Percentiles rank a stretch among this genome's conserved stretches.
These are phyloP conservation scores for Neospermospora avenae DNA, from an alignment of 2,329 filamentous ascomycete genomes.

Conservation along the genomic window DNA sequence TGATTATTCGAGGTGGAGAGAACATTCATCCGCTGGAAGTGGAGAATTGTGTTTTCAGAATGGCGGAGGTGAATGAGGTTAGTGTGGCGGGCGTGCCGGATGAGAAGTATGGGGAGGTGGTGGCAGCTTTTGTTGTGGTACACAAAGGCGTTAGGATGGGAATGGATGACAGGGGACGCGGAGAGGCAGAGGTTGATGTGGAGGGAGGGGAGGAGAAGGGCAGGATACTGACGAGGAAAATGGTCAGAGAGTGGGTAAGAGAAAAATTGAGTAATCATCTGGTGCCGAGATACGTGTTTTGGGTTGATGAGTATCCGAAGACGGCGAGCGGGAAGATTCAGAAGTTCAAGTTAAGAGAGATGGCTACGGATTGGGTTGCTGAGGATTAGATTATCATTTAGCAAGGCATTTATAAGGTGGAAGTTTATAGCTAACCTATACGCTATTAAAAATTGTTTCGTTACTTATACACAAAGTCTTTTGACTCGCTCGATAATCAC, in stretches of 20 bases:
- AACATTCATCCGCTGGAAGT: conserved; percentile 95
- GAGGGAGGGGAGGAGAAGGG: conserved; percentile 5
- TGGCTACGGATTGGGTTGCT: conserved; percentile 38
- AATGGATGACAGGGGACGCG: conserved; percentile 31
- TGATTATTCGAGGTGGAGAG: conserved; percentile 92
- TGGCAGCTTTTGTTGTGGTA: conserved; percentile 76
- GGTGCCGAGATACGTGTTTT: conserved; percentile 88
- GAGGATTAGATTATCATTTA: conserved; percentile 26
- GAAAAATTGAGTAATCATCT: conserved; percentile 68
- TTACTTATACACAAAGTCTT: no score
- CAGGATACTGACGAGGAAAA: conserved; percentile 48
- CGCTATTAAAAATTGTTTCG: no score
- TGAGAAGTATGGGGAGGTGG: conserved; percentile 78
- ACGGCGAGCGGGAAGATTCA: conserved; percentile 96
- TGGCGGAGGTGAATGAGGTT: conserved; percentile 68
- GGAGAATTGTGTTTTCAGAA: conserved; percentile 79
- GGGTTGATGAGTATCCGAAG: conserved; percentile 81
- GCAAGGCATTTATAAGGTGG: no score
- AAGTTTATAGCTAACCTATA: no score
- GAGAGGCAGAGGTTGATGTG: conserved; percentile 11
- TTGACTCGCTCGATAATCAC: no score
- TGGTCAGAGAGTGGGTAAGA: conserved; percentile 70
- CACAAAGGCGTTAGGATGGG: conserved; percentile 36
- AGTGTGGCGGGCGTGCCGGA: conserved; percentile 84
- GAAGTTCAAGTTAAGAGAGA: conserved; percentile 80